Evolutionary conservation across 2,329 filamentous ascomycete genomes (phyloP).

Genomic region (Elsinoe fawcettii): DNA sequence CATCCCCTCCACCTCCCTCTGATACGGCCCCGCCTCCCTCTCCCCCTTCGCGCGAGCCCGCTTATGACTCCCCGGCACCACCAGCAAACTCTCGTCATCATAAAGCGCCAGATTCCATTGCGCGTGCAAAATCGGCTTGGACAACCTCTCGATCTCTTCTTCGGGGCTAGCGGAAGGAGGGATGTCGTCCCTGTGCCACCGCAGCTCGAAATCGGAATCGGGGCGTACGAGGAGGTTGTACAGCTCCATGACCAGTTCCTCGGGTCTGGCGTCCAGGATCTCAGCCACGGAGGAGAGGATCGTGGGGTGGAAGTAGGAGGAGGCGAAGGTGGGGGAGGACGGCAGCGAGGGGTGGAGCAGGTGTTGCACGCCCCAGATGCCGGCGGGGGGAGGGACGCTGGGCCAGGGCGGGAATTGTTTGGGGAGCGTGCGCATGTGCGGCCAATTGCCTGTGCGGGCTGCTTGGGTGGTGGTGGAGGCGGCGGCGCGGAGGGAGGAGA

Average conservation of each 20-base stretch:
- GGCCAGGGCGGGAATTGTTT: conserved; percentile 89
- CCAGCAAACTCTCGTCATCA: conserved; percentile 63
- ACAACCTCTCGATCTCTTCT: conserved; percentile 58
- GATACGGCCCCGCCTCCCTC: conserved; percentile 59
- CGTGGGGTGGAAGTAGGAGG: conserved; percentile 62
- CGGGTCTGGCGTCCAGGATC: conserved; percentile 47
- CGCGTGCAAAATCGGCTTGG: conserved; percentile 59
- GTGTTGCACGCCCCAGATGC: conserved; percentile 88
- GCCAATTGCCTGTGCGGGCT: conserved; percentile 67
- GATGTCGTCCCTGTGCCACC: conserved; percentile 84
- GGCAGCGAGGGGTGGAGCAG: conserved; percentile 67
- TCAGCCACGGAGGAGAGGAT: conserved; percentile 57
- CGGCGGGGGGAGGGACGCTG: conserved; percentile 42
- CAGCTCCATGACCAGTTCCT: conserved; percentile 74
- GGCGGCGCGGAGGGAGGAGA: conserved; percentile 54
- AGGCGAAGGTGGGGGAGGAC: conserved; percentile 53
- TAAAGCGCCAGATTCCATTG: conserved; percentile 84
- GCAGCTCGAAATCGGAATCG: conserved; percentile 60
- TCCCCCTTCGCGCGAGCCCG: conserved; percentile 64
- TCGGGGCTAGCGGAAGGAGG: conserved; percentile 55
- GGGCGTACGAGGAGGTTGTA: conserved; percentile 80
- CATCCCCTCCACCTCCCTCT: conserved; percentile 54
- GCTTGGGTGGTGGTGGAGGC: conserved; percentile 54
- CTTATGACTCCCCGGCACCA: conserved; percentile 68
- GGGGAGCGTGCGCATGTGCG: conserved; percentile 71